Evolutionary conservation across 2,329 filamentous ascomycete genomes (phyloP), one percentile per base, ranked within the genome.

Genomic region (Chaetomium strumarium): DNA sequence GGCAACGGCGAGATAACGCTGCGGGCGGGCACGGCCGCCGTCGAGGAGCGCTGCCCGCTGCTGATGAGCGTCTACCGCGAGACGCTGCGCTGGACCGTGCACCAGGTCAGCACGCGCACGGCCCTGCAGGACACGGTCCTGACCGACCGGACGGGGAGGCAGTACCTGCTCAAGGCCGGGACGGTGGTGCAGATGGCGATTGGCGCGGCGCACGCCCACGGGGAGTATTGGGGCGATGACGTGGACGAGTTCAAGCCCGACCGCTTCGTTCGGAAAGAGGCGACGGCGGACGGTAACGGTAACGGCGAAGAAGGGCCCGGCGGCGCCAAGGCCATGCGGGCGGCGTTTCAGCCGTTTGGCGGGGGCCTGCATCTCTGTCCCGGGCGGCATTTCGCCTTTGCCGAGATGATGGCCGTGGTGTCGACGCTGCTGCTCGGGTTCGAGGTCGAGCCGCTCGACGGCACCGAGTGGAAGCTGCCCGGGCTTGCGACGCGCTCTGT

Each of bases 221-320:
- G 50, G 9, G 66, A 64, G 20, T 63, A 68, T 38, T 85, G 81
- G 79, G 81, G 80, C 2, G 61, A 68, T 0, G 77, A 83, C 56
- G 75, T 77, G 7, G 75, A 77, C 39, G 61, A 64, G 0, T 85
- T 84, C 58, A 71, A 70, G 3, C 81, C 81, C 0, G 75, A 76
- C 44, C 71, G 81, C 34, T 85, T 80, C 77, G 66, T 85, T 10
- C 24, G 20, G 20, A 64, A 69, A 11, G 71, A 68, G 1, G 70
- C 67, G 29, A n/a, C n/a, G n/a, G n/a, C n/a, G n/a, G n/a, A n/a
- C n/a, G n/a, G n/a, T n/a, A 10, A 36, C 17, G 14, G 31, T 9
- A 8, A 14, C 20, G 19, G 30, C 33, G 45, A 30, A 1, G 46
- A 38, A 2, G 52, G 42, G 4, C 41, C 46, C 2, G 56, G 54